Evolutionary conservation across 805 yeast genomes (phyloP).

Genomic region (Kodamaea nitidulidarum): DNA sequence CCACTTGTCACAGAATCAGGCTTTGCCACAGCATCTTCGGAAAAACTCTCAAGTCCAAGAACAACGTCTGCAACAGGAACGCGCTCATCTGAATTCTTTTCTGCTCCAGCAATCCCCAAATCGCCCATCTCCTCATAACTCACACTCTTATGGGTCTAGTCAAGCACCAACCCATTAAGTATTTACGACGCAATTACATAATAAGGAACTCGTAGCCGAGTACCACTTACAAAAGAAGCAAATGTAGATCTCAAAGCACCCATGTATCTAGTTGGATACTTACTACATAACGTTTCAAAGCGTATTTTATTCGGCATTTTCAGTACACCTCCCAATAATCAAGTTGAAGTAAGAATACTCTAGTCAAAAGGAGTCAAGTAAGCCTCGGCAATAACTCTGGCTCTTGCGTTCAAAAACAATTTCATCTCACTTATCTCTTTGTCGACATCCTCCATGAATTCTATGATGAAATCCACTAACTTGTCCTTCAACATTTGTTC

Average conservation of each 20-base stretch:
- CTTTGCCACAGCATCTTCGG: neutral
- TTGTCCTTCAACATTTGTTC: conserved; percentile 94
- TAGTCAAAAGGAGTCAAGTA: conserved; percentile 85
- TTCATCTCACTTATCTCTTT: conserved; percentile 98
- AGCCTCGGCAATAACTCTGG: conserved; percentile 96
- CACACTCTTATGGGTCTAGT: conserved; percentile 3
- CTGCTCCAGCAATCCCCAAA: conserved; percentile 6
- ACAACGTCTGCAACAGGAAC: neutral
- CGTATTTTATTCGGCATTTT: too few species aligned
- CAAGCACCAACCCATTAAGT: conserved; percentile 6
- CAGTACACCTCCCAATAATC: neutral
- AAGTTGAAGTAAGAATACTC: conserved; percentile 7
- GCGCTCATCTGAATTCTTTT: conserved; percentile 2
- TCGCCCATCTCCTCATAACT: conserved; percentile 1
- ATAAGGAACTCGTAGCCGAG: too few species aligned
- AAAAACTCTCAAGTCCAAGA: neutral
- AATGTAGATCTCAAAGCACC: too few species aligned
- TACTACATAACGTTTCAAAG: too few species aligned
- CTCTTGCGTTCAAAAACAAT: conserved; percentile 92
- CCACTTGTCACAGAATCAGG: neutral
- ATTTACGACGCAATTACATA: neutral
- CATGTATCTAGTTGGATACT: too few species aligned
- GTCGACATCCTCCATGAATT: conserved; percentile 98
- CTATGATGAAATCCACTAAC: conserved; percentile 92
- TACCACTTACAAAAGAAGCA: too few species aligned